A percentile compares a stretch with the other conserved stretches of the same genome.
These are phyloP conservation scores for Dioscorea zingiberensis DNA, from an alignment of 106 monocot genomes.

Conservation along the genomic window DNA sequence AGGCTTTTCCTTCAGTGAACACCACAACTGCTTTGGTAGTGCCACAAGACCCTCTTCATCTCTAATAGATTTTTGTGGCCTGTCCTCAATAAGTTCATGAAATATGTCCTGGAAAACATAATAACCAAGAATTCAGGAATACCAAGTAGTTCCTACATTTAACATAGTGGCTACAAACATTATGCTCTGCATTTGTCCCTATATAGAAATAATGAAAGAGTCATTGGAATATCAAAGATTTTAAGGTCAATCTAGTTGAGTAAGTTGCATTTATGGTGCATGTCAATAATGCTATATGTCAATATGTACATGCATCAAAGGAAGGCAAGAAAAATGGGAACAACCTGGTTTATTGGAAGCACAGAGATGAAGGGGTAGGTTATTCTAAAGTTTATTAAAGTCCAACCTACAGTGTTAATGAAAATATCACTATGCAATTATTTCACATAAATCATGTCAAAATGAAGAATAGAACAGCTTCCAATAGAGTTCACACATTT, in stretches of 20 bases:
- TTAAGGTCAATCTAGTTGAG: not conserved
- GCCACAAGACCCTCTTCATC: slow-evolving; percentile 24
- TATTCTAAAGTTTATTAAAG: no score
- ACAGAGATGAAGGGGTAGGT: no score
- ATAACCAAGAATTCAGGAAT: no score
- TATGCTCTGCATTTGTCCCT: no score
- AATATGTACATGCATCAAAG: not conserved
- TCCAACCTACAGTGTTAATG: no score
- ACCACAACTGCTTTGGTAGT: slow-evolving; percentile 59
- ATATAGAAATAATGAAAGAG: not conserved
- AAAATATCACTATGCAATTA: no score
- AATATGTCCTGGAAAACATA: slow-evolving; percentile 22
- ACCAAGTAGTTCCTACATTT: no score
- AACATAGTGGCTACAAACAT: no score
- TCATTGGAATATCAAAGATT: not conserved
- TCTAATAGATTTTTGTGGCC: slow-evolving; percentile 19
- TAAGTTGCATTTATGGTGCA: not conserved
- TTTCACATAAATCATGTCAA: no score
- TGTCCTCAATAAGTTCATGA: slow-evolving; percentile 21
- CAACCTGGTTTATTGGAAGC: not conserved
- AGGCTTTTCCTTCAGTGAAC: slow-evolving; percentile 23
- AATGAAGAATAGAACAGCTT: no score
- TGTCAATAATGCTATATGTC: not conserved
- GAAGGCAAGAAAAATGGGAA: not conserved
- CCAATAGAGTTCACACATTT: no score